Evolutionary conservation across 2,329 filamentous ascomycete genomes (phyloP).

Genomic region (Fusarium gaditjirri): DNA sequence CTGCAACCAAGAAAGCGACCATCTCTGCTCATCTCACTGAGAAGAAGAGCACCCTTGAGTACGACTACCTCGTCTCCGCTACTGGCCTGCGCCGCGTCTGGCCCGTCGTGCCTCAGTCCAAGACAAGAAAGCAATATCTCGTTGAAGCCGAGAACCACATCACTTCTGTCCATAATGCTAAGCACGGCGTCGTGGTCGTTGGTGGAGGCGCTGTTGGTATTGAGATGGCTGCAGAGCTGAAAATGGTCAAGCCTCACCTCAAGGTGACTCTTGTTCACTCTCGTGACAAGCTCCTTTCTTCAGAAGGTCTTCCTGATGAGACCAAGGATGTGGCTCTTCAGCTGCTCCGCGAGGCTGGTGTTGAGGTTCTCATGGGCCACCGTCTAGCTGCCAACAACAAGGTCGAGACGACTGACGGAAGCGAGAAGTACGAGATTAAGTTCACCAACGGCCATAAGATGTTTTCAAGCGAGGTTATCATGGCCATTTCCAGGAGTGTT

Average conservation of each 20-base stretch:
- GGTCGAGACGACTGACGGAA: constrained; percentile 57
- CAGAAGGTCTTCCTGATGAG: constrained; percentile 76
- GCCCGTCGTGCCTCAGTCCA: constrained; percentile 77
- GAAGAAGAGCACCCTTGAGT: constrained; percentile 57
- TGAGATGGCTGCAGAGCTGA: constrained; percentile 84
- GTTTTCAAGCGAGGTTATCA: constrained; percentile 72
- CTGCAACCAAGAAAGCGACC: constrained; percentile 66
- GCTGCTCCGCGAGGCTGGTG: constrained; percentile 69
- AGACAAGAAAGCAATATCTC: constrained; percentile 70
- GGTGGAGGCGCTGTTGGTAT: constrained; percentile 83
- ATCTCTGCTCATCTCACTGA: constrained; percentile 62
- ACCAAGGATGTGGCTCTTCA: constrained; percentile 71
- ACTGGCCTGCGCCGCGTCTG: constrained; percentile 76
- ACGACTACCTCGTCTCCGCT: constrained; percentile 81
- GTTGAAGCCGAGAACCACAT: constrained; percentile 71
- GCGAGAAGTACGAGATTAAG: constrained; percentile 58
- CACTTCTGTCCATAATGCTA: constrained; percentile 60
- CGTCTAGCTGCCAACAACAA: constrained; percentile 63
- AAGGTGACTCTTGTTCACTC: constrained; percentile 82
- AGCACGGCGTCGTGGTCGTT: constrained; percentile 74
- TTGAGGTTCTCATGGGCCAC: constrained; percentile 72
- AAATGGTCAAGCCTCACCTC: constrained; percentile 70
- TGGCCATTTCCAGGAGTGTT: constrained; percentile 72
- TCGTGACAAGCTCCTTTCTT: constrained; percentile 74
- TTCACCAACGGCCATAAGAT: constrained; percentile 71